Evolutionary conservation across 768 basidiomycete genomes (phyloP).

Genomic region (Phaeolepiota aurea): DNA sequence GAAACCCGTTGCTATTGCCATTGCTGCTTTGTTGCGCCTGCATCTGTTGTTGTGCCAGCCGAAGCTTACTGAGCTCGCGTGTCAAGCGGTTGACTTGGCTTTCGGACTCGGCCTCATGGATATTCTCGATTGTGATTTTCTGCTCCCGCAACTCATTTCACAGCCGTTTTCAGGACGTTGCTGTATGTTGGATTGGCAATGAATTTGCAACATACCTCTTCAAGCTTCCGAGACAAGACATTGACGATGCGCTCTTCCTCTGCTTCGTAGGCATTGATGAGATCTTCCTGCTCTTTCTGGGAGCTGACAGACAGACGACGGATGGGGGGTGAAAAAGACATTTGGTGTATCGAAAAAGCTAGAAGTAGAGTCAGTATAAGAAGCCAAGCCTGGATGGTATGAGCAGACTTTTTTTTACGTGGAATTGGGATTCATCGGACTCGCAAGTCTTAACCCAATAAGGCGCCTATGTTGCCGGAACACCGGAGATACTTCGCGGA

Average conservation of each 20-base stretch:
- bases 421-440: slow-evolving; percentile 6
- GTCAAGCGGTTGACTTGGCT: slow-evolving; percentile 72
- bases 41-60: slow-evolving; percentile 47
- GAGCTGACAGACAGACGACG: slow-evolving; percentile 52
- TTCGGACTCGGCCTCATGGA: slow-evolving; percentile 80
- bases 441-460: background rate
- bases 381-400: background rate
- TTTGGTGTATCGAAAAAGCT: slow-evolving; percentile 10
- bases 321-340: slow-evolving; percentile 49
- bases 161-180: background rate
- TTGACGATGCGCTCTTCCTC: slow-evolving; percentile 89
- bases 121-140: slow-evolving; percentile 78
- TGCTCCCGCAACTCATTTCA: slow-evolving; percentile 63
- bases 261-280: slow-evolving; percentile 86
- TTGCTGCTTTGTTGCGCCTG: slow-evolving; percentile 18
- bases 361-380: background rate
- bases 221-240: slow-evolving; percentile 72
- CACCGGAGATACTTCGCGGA: background rate
- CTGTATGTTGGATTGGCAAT: background rate
- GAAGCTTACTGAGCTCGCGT: slow-evolving; percentile 59
- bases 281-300: slow-evolving; percentile 56
- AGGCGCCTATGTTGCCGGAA: background rate
- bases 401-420: slow-evolving; percentile 14
- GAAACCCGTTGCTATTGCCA: slow-evolving; percentile 10
- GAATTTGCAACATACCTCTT: slow-evolving; percentile 47